phyloP scores from a whole-genome alignment of 495 filamentous ascomycete species.

The Xylaria venustula region DNA sequence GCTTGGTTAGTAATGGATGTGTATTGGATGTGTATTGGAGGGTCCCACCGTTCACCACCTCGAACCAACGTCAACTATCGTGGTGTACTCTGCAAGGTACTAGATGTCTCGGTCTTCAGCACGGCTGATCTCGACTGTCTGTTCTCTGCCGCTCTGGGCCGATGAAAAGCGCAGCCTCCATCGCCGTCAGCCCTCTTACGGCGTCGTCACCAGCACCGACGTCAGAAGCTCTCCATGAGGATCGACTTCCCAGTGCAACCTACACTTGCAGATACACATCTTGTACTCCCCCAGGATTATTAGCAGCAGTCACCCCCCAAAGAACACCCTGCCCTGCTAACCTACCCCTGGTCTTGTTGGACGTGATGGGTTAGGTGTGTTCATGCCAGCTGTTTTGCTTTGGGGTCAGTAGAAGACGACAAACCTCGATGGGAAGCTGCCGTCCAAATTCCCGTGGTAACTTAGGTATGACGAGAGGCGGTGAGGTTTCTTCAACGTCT shows the following conservation, averaged over 20 bases:
- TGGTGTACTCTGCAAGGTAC: constrained; percentile 14
- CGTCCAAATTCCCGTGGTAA: neutral
- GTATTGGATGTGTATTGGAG: too few species aligned
- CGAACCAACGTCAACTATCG: neutral
- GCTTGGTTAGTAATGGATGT: too few species aligned
- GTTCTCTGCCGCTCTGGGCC: neutral
- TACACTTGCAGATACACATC: constrained; percentile 3
- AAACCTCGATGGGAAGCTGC: neutral
- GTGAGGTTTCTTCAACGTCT: neutral
- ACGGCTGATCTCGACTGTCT: neutral
- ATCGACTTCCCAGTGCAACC: constrained; percentile 3
- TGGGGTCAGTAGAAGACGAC: neutral
- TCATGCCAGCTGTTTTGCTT: constrained; percentile 4
- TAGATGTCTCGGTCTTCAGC: constrained; percentile 2
- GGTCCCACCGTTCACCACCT: constrained; percentile 12
- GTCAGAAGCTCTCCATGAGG: neutral
- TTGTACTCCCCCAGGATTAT: constrained; percentile 10
- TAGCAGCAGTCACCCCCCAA: constrained; percentile 8
- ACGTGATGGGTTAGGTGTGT: constrained; percentile 19
- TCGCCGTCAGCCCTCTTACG: neutral
- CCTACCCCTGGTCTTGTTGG: constrained; percentile 4
- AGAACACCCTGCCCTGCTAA: constrained; percentile 1
- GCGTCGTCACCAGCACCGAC: neutral
- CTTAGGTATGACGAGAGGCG: neutral
- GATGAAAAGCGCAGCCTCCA: constrained; percentile 6